Conservation (phyloP, 371 early-diverging fungal genomes). For the Encephalitozoon romaleae region DNA sequence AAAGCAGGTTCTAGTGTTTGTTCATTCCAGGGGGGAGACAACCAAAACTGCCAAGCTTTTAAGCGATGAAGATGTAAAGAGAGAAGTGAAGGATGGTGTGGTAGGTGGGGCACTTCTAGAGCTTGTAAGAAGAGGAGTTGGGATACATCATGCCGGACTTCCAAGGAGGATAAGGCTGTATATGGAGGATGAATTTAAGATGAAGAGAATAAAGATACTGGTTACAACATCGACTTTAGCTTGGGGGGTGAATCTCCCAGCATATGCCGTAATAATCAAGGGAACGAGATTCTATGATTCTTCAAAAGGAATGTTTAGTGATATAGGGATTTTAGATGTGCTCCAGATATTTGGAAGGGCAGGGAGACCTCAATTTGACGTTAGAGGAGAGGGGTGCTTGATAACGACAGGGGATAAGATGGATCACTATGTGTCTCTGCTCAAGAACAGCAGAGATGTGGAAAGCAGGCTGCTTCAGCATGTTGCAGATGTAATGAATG, state of each 20-base stretch:
- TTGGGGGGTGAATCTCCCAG: slow-evolving; percentile 99
- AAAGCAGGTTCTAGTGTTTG: slow-evolving; percentile 87
- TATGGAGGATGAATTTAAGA: slow-evolving; percentile 83
- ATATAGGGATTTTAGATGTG: slow-evolving; percentile 64
- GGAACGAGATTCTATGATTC: slow-evolving; percentile 88
- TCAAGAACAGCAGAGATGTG: slow-evolving; percentile 87
- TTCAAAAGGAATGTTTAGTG: slow-evolving; percentile 78
- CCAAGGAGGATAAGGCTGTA: slow-evolving; percentile 76
- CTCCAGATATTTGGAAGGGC: slow-evolving; percentile 98
- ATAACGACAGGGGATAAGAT: slow-evolving; percentile 82
- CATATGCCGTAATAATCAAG: slow-evolving; percentile 93
- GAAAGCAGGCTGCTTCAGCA: slow-evolving; percentile 82
- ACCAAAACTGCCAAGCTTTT: slow-evolving; percentile 78
- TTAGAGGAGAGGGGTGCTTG: slow-evolving; percentile 84
- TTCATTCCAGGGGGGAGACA: slow-evolving; percentile 89
- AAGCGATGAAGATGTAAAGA: slow-evolving; percentile 68
- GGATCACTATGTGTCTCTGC: slow-evolving; percentile 77
- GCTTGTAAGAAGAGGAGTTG: slow-evolving; percentile 66
- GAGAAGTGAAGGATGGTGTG: slow-evolving; percentile 63
- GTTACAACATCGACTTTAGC: slow-evolving; percentile 95
- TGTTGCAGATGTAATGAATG: slow-evolving; percentile 80
- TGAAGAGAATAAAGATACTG: slow-evolving; percentile 79
- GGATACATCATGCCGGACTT: slow-evolving; percentile 97
- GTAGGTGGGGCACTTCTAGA: slow-evolving; percentile 8
- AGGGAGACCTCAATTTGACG: slow-evolving; percentile 94